phyloP scores from a whole-genome alignment of 1,284 basidiomycete genomes.

The Apiotrichum akiyoshidainum region DNA sequence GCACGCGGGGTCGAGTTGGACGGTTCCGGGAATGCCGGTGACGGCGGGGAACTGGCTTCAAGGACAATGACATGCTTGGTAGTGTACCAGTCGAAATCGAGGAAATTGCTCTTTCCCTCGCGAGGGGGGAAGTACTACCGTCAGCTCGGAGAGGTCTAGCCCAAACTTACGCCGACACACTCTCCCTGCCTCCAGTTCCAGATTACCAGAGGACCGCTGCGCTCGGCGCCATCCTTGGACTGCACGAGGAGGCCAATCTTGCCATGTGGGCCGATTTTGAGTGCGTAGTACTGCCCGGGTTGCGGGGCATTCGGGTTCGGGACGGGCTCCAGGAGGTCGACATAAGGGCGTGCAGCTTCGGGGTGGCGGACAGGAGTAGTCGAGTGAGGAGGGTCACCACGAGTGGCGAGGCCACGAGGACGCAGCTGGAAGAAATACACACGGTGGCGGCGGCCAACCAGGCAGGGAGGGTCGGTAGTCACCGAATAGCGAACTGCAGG shows the following conservation, averaged over 20 bases:
- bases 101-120: background rate
- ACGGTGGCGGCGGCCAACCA: slow-evolving; percentile 2
- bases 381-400: background rate
- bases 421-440: slow-evolving; percentile 11
- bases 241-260: slow-evolving; percentile 6
- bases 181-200: slow-evolving; percentile 6
- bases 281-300: background rate
- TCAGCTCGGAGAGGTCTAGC: background rate
- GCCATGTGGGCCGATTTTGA: slow-evolving; percentile 3
- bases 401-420: background rate
- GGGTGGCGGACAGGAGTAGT: background rate
- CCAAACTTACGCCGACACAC: slow-evolving; percentile 4
- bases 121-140: background rate
- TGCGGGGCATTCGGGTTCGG: no score
- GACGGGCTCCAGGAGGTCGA: slow-evolving; percentile 8
- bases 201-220: background rate
- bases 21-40: background rate
- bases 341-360: background rate
- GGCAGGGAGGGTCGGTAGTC: background rate
- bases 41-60: background rate
- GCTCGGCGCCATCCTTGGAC: background rate
- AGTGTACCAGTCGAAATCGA: slow-evolving; percentile 11
- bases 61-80: slow-evolving; percentile 1
- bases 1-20: background rate
- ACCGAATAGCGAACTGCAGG: background rate